Evolutionary conservation across 331 rosid genomes (phyloP).

Genomic region (Phaseolus coccineus): DNA sequence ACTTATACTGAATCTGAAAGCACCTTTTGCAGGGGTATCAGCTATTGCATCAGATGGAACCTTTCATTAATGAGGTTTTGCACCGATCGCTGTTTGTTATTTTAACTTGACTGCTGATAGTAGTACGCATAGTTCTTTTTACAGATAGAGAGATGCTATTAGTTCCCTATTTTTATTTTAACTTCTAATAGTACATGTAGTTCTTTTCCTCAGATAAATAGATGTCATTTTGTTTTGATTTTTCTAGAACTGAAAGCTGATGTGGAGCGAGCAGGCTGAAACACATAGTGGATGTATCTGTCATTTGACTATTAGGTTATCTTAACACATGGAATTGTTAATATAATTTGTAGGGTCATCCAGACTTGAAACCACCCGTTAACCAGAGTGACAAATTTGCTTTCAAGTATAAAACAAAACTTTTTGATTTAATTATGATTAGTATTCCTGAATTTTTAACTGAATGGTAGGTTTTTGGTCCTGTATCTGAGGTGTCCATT

Average conservation of each 20-base stretch:
- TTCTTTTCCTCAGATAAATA: constrained; percentile 21
- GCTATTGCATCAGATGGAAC: constrained; percentile 68
- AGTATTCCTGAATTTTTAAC: constrained; percentile 11
- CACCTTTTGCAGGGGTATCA: constrained; percentile 65
- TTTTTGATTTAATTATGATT: constrained; percentile 6
- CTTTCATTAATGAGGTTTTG: constrained; percentile 66
- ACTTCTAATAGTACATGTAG: constrained; percentile 26
- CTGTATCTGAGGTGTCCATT: constrained; percentile 16
- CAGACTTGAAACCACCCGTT: constrained; percentile 12
- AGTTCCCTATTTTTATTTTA: constrained; percentile 20
- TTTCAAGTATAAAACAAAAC: constrained; percentile 11
- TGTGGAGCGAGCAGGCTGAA: constrained; percentile 23
- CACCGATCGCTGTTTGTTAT: constrained; percentile 33
- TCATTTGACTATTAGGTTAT: constrained; percentile 29
- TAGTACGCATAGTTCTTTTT: constrained; percentile 2
- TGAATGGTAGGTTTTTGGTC: constrained; percentile 25
- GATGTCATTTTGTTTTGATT: constrained; percentile 26
- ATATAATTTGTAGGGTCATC: neutral
- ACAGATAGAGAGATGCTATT: constrained; percentile 2
- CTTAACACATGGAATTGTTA: constrained; percentile 10
- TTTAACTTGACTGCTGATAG: constrained; percentile 33
- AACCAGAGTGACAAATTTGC: constrained; percentile 15
- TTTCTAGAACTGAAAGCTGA: constrained; percentile 37
- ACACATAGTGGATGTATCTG: constrained; percentile 26
- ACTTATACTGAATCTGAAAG: constrained; percentile 40